A percentile compares a stretch with the other conserved stretches of the same genome.
phyloP scores from a whole-genome alignment of 306 rosid species.

The Acacia crassicarpa region DNA sequence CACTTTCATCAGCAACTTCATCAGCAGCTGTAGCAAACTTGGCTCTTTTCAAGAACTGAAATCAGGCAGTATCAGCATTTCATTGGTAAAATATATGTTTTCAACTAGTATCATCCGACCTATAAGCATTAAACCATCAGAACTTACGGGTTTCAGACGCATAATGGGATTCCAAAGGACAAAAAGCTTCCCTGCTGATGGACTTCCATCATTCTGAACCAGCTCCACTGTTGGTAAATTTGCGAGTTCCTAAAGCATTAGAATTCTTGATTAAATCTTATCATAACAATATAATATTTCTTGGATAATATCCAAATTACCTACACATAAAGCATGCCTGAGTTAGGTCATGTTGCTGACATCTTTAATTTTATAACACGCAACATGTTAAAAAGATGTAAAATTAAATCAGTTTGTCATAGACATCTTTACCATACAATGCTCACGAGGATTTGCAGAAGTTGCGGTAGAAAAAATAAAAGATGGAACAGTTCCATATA shows the following conservation, averaged over 20 bases:
- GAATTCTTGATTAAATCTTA: conserved; percentile 19
- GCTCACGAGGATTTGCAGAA: conserved; percentile 86
- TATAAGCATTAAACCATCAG: conserved; percentile 16
- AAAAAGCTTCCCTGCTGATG: conserved; percentile 79
- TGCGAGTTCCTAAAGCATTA: conserved; percentile 76
- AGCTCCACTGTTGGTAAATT: conserved; percentile 70
- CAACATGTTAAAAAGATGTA: conserved; percentile 10
- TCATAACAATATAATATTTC: background rate
- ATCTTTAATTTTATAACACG: background rate
- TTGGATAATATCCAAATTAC: conserved; percentile 6
- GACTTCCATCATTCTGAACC: conserved; percentile 95
- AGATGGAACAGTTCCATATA: conserved; percentile 88
- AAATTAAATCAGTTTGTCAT: conserved; percentile 16
- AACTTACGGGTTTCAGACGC: conserved; percentile 48
- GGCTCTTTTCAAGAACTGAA: conserved; percentile 44
- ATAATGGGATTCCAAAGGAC: conserved; percentile 82
- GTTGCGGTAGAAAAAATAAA: conserved; percentile 93
- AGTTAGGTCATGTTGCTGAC: conserved; percentile 1
- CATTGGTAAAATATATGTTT: conserved; percentile 18
- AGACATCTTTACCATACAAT: conserved; percentile 73
- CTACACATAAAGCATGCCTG: conserved; percentile 4
- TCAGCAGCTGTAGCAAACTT: conserved; percentile 23
- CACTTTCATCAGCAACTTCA: conserved; percentile 44
- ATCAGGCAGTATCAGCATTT: conserved; percentile 29
- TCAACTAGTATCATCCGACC: conserved; percentile 10